These are phyloP conservation scores for Entomortierella lignicola DNA, from an alignment of 192 early-diverging fungal species.

Conservation along the genomic window DNA sequence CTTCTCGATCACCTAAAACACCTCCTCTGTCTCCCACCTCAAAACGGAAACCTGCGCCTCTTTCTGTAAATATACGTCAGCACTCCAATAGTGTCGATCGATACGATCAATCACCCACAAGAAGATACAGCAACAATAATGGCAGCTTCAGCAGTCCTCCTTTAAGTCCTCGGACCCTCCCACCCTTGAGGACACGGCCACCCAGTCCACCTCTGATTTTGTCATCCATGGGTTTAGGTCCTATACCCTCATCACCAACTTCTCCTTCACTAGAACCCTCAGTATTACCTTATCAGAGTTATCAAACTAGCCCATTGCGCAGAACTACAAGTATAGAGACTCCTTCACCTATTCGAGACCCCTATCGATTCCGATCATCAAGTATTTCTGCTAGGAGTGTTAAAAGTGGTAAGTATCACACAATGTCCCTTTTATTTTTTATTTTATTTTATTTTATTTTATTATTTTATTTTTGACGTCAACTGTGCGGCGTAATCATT, in stretches of 20 bases:
- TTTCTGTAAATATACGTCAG: neutral
- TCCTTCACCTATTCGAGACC: slow-evolving; percentile 13
- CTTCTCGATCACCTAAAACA: slow-evolving; percentile 3
- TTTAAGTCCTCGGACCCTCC: slow-evolving; percentile 2
- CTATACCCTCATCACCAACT: neutral
- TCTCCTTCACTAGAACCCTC: slow-evolving; percentile 15
- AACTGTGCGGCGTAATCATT: no score
- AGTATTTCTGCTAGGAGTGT: slow-evolving; percentile 16
- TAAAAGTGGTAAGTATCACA: slow-evolving; percentile 22
- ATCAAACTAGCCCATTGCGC: neutral
- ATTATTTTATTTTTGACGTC: no score
- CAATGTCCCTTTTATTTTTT: no score
- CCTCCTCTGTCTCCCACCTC: slow-evolving; percentile 15
- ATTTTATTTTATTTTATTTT: slow-evolving; percentile 15
- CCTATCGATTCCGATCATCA: slow-evolving; percentile 20
- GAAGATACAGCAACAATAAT: slow-evolving; percentile 5
- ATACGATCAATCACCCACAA: neutral
- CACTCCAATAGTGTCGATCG: slow-evolving; percentile 7
- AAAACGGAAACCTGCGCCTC: slow-evolving; percentile 14
- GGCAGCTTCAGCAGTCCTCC: slow-evolving; percentile 3
- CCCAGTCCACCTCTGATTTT: slow-evolving; percentile 24
- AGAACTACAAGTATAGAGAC: slow-evolving; percentile 12
- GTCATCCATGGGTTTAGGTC: neutral
- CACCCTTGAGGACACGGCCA: neutral
- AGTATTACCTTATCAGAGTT: neutral